These are phyloP conservation scores for Zasmidium citrigriseum DNA, from an alignment of 2,329 filamentous ascomycete genomes.

Conservation along the genomic window DNA sequence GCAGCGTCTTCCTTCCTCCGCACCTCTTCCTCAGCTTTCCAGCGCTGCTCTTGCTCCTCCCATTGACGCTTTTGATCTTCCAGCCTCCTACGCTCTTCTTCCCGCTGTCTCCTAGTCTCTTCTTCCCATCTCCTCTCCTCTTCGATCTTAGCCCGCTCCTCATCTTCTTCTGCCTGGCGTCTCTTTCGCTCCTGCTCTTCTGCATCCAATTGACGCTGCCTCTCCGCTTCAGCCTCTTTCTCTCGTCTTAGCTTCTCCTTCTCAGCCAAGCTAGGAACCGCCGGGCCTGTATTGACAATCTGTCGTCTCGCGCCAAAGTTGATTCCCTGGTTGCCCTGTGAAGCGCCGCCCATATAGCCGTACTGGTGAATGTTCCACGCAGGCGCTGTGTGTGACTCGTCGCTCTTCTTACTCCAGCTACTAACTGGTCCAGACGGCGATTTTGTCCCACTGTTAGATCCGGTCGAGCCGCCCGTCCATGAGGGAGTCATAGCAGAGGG, in stretches of 20 bases:
- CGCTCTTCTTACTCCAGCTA: conserved; percentile 85
- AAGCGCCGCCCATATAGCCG: conserved; percentile 96
- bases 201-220: conserved; percentile 45
- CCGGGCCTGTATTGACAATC: conserved; percentile 80
- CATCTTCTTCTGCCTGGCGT: conserved; percentile 58
- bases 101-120: conserved; percentile 61
- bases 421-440: conserved; percentile 63
- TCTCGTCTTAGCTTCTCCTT: conserved; percentile 72
- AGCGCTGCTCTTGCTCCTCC: conserved; percentile 75
- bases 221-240: conserved; percentile 57
- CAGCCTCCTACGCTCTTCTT: conserved; percentile 59
- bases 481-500: conserved; percentile 43
- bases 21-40: conserved; percentile 74
- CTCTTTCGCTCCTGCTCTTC: conserved; percentile 56
- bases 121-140: conserved; percentile 70
- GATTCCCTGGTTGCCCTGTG: conserved; percentile 91
- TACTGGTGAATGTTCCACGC: conserved; percentile 99
- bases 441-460: conserved; percentile 50
- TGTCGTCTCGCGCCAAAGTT: conserved; percentile 88
- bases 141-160: conserved; percentile 61
- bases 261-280: conserved; percentile 78
- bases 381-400: conserved; percentile 78
- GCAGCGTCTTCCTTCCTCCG: conserved; percentile 72
- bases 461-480: conserved; percentile 58
- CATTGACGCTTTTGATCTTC: conserved; percentile 72